Percentiles rank a stretch among this genome's conserved stretches.
Evolutionary conservation across 1,284 basidiomycete species (phyloP).

Genomic region (Puccinia brachypodii): DNA sequence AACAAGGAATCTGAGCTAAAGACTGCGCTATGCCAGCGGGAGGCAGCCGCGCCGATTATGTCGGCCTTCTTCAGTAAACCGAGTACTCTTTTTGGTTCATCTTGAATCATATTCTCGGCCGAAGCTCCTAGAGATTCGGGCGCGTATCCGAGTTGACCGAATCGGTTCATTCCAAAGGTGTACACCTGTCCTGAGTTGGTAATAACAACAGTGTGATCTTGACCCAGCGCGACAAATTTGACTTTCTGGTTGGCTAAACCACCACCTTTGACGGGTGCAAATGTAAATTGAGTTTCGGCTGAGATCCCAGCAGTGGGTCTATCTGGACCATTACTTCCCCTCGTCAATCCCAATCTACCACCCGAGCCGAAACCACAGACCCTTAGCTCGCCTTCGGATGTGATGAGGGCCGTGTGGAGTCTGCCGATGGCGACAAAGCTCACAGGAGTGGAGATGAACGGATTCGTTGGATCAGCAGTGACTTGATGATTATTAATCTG

Average conservation of each 20-base stretch:
- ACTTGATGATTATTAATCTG: slow-evolving; percentile 49
- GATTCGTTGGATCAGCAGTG: slow-evolving; percentile 49
- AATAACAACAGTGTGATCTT: slow-evolving; percentile 88
- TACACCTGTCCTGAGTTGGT: slow-evolving; percentile 77
- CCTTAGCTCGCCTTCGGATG: slow-evolving; percentile 60
- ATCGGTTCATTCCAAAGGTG: slow-evolving; percentile 87
- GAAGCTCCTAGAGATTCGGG: slow-evolving; percentile 64
- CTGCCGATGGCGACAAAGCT: slow-evolving; percentile 16
- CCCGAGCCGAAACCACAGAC: slow-evolving; percentile 83
- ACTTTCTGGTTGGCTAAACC: slow-evolving; percentile 63
- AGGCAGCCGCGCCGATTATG: slow-evolving; percentile 80
- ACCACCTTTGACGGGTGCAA: slow-evolving; percentile 65
- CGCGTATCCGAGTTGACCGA: slow-evolving; percentile 81
- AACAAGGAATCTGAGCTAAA: slow-evolving; percentile 82
- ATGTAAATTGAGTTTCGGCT: slow-evolving; percentile 71
- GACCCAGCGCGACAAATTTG: slow-evolving; percentile 74
- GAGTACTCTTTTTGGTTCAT: slow-evolving; percentile 71
- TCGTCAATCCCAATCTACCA: slow-evolving; percentile 64
- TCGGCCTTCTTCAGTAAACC: slow-evolving; percentile 77
- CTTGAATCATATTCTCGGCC: slow-evolving; percentile 67
- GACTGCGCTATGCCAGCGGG: slow-evolving; percentile 81
- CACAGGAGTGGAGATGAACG: slow-evolving; percentile 25
- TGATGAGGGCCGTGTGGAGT: slow-evolving; percentile 41
- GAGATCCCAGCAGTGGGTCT: slow-evolving; percentile 1
- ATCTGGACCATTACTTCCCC: background rate